Conservation (phyloP, 805 yeast genomes). For the Candida hispaniensis region DNA sequence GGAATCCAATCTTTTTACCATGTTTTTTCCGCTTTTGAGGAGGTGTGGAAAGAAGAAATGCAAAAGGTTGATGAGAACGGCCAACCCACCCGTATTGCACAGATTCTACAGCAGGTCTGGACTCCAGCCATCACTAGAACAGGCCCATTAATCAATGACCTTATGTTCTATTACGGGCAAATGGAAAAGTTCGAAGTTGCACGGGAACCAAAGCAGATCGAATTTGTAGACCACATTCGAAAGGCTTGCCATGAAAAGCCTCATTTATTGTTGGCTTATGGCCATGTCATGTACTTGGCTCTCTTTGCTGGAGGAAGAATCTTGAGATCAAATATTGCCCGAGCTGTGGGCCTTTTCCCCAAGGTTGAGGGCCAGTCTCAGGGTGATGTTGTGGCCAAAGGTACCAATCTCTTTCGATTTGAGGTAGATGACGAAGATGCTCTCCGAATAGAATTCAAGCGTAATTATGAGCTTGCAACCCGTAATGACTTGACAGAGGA, state of each 20-base stretch:
- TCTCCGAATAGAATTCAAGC: conserved; percentile 55
- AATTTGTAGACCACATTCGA: conserved; percentile 50
- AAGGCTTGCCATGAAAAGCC: conserved; percentile 50
- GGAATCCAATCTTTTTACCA: conserved; percentile 46
- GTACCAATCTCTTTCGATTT: conserved; percentile 62
- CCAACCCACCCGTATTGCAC: conserved; percentile 28
- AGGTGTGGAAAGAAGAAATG: conserved; percentile 24
- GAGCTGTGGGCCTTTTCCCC: conserved; percentile 65
- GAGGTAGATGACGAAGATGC: conserved; percentile 57
- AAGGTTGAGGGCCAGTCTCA: conserved; percentile 55
- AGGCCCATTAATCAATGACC: conserved; percentile 46
- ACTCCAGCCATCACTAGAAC: conserved; percentile 59
- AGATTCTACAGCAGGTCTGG: conserved; percentile 51
- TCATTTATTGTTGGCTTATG: conserved; percentile 60
- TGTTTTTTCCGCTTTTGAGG: conserved; percentile 24
- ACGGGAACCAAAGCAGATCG: conserved; percentile 49
- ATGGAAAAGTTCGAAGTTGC: conserved; percentile 50
- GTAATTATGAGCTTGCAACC: conserved; percentile 68
- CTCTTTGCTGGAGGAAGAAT: conserved; percentile 79
- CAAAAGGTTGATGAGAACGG: conserved; percentile 13
- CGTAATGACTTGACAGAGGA: conserved; percentile 57
- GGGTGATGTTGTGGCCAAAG: conserved; percentile 48
- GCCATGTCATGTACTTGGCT: conserved; percentile 78
- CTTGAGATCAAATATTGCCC: conserved; percentile 53
- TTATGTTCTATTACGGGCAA: conserved; percentile 50